A percentile compares a stretch with the other conserved stretches of the same genome.
phyloP scores from a whole-genome alignment of 179 eudicot genomes.

The Pouteria campechiana region DNA sequence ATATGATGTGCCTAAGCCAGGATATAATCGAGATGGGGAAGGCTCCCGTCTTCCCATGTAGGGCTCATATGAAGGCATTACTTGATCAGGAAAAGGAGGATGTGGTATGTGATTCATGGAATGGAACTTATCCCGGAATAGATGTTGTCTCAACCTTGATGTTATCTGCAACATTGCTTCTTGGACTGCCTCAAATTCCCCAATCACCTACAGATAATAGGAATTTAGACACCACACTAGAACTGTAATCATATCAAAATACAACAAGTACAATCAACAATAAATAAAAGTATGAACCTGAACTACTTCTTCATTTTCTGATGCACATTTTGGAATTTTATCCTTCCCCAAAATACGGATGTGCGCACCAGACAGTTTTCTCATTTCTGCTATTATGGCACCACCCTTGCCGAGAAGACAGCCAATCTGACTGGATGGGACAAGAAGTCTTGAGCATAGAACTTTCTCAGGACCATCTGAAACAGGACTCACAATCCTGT shows the following conservation, averaged over 20 bases:
- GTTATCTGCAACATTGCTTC: conserved; percentile 91
- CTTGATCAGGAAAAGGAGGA: conserved; percentile 51
- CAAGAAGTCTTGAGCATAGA: conserved; percentile 56
- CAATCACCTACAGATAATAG: conserved; percentile 48
- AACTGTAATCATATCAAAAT: neutral
- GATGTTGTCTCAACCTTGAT: conserved; percentile 55
- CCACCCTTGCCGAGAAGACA: conserved; percentile 98
- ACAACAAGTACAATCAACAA: neutral
- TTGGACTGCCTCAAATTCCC: conserved; percentile 66
- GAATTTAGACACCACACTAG: neutral
- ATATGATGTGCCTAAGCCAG: conserved; percentile 46
- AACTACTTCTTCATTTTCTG: conserved; percentile 83
- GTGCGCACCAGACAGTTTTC: conserved; percentile 79
- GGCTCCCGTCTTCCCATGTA: conserved; percentile 54
- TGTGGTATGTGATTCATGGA: conserved; percentile 29
- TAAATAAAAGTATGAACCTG: conserved; percentile 34
- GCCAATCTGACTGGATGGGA: conserved; percentile 85
- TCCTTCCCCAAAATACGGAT: conserved; percentile 82
- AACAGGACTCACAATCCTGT: conserved; percentile 52
- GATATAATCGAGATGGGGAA: conserved; percentile 65
- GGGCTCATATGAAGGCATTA: conserved; percentile 43
- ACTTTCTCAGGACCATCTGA: conserved; percentile 61
- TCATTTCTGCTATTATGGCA: conserved; percentile 77
- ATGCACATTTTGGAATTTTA: conserved; percentile 57
- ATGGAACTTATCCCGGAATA: conserved; percentile 84